Evolutionary conservation across 1,139 yeast species (phyloP).

Genomic region (Waltiozyma sp.): DNA sequence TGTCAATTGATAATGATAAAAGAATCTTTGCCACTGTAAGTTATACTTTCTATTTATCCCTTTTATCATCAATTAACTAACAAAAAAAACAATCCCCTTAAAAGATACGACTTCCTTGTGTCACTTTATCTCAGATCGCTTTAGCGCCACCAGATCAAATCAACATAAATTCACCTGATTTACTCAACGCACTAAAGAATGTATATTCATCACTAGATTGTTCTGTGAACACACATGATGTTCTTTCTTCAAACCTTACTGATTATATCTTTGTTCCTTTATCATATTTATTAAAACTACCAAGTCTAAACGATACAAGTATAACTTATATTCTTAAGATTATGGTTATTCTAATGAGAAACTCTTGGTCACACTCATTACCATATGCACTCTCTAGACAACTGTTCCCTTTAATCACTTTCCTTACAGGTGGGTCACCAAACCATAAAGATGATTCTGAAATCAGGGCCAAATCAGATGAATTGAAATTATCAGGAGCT

Average conservation of each 20-base stretch:
- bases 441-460: slow-evolving; percentile 18
- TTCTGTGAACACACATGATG: slow-evolving; percentile 5
- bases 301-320: slow-evolving; percentile 31
- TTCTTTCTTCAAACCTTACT: slow-evolving; percentile 33
- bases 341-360: slow-evolving; percentile 28
- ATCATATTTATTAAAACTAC: slow-evolving; percentile 36
- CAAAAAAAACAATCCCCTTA: not conserved
- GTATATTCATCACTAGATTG: slow-evolving; percentile 19
- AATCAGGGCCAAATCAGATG: slow-evolving; percentile 22
- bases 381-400: slow-evolving; percentile 34
- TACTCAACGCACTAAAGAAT: slow-evolving; percentile 24
- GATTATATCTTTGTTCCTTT: slow-evolving; percentile 57
- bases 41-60: not conserved
- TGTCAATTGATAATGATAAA: slow-evolving; percentile 8
- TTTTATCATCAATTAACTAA: not conserved
- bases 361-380: slow-evolving; percentile 37
- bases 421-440: slow-evolving; percentile 31
- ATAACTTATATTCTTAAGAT: slow-evolving; percentile 32
- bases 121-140: slow-evolving; percentile 30
- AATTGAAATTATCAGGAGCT: slow-evolving; percentile 33
- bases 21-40: slow-evolving; percentile 11
- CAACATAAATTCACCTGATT: slow-evolving; percentile 20
- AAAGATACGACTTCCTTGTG: slow-evolving; percentile 27
- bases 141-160: slow-evolving; percentile 27
- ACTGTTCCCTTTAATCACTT: slow-evolving; percentile 37